Evolutionary conservation across 495 filamentous ascomycete genomes (phyloP), one percentile per base, ranked within the genome.

Genomic region (Xylaria bambusicola): DNA sequence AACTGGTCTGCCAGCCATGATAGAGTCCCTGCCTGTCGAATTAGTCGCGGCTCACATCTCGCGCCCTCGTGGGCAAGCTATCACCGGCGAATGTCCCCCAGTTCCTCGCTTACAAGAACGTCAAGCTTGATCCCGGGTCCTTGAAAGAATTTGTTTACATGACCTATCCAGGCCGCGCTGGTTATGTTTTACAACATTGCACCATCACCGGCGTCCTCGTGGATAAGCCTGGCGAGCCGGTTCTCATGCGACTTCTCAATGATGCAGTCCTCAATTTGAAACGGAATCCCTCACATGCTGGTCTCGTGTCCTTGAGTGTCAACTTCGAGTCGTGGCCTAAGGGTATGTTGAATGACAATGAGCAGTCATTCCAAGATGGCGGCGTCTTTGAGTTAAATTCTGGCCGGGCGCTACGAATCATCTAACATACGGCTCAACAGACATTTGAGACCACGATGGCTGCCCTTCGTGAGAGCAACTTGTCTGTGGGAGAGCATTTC

Each of bases 241-340:
- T 10, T 10, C 10, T 33, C 10, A 33, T 10, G 10, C 40, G 29
- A 29, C 53, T 52, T 44, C 53, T 62, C 18, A 51, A 54, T 21
- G 29, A 60, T 38, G 60, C 60, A n/a, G 59, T 62, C 55, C 15
- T 18, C 56, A 59, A 60, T 40, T 35, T 62, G 45, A 52, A 52
- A 46, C 26, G 50, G 46, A 54, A 29, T 44, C 59, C 60, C 23
- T 12, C 55, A n/a, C 20, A 15, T 18, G 53, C 53, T 9, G 21
- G 42, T 5, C 60, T 62, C 35, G 42, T 46, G 1, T 62, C 60
- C 40, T 36, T 62, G 54, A 60, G 42, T 21, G 35, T 62, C 33
- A 9, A 36, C 44, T 17, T 62, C n/a, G 24, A 15, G 27, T 58
- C 0, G 15, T 21, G 15, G 27, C 7, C 26, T 17, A 20, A 5